Evolutionary conservation across 768 basidiomycete genomes (phyloP).

Genomic region (Fistulinella prunicolor): DNA sequence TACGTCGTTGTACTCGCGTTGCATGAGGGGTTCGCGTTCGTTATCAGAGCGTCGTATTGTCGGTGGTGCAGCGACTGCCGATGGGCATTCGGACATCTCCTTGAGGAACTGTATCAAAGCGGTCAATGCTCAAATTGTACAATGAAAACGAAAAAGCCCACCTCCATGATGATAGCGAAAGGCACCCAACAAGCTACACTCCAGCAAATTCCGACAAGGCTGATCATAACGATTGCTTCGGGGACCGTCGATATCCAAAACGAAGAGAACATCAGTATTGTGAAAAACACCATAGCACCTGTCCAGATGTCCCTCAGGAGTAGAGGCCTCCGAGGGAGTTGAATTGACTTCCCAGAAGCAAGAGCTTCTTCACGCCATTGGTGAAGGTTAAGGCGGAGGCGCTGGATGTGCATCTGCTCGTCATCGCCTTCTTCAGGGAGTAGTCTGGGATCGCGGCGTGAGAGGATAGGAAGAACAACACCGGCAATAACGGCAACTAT

Average conservation of each 20-base stretch:
- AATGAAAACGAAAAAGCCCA: conserved; percentile 47
- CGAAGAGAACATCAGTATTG: conserved; percentile 73
- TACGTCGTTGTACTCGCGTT: conserved; percentile 44
- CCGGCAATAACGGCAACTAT: conserved; percentile 86
- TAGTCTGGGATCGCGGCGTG: conserved; percentile 76
- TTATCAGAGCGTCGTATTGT: conserved; percentile 33
- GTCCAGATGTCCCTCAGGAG: conserved; percentile 94
- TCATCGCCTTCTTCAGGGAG: conserved; percentile 66
- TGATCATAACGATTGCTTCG: conserved; percentile 79
- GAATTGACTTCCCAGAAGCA: conserved; percentile 66
- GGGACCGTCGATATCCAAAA: conserved; percentile 79
- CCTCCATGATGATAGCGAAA: conserved; percentile 98
- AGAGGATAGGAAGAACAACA: conserved; percentile 73
- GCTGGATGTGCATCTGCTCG: conserved; percentile 69
- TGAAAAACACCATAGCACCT: conserved; percentile 79
- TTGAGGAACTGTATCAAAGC: conserved; percentile 56
- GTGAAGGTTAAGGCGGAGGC: conserved; percentile 66
- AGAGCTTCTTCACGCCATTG: conserved; percentile 87
- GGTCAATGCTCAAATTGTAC: conserved; percentile 2
- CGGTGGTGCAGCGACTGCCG: conserved; percentile 13
- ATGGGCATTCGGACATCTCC: conserved; percentile 50
- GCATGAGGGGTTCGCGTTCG: conserved; percentile 53
- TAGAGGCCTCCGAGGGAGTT: conserved; percentile 85
- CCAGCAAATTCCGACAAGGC: conserved; percentile 91
- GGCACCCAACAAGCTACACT: conserved; percentile 98